Percentiles rank a stretch among this genome's conserved stretches.
These are phyloP conservation scores for Lactarius sp. DNA, from an alignment of 768 basidiomycete species.

Conservation along the genomic window DNA sequence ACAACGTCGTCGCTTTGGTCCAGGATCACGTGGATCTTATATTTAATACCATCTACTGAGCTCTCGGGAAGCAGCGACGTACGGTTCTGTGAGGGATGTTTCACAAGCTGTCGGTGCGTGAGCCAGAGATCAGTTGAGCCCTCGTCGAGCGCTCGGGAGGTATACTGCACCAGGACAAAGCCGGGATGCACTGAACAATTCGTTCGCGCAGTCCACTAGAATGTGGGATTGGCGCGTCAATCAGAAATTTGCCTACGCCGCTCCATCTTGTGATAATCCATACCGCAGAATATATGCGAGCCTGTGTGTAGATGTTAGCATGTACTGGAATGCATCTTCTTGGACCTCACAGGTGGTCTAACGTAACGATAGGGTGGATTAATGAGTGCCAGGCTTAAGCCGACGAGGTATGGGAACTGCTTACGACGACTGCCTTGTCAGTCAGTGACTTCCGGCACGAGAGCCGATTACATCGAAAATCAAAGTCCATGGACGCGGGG, in stretches of 20 bases:
- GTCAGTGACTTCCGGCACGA: slow-evolving; percentile 61
- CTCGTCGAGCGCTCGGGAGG: neutral
- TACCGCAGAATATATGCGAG: slow-evolving; percentile 84
- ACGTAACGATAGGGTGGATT: slow-evolving; percentile 24
- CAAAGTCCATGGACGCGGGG: slow-evolving; percentile 54
- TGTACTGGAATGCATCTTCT: neutral
- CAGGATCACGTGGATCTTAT: neutral
- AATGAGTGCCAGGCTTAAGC: neutral
- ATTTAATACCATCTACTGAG: neutral
- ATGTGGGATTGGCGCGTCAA: slow-evolving; percentile 2
- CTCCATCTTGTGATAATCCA: neutral
- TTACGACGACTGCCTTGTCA: slow-evolving; percentile 83
- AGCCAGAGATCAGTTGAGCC: slow-evolving; percentile 5
- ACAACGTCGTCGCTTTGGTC: slow-evolving; percentile 32
- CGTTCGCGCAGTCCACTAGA: slow-evolving; percentile 79
- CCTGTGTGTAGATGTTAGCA: slow-evolving; percentile 39
- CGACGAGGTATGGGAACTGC: slow-evolving; percentile 30
- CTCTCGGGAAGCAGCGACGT: slow-evolving; percentile 29
- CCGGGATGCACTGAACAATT: slow-evolving; percentile 70
- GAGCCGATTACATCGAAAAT: slow-evolving; percentile 74
- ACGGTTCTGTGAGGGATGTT: slow-evolving; percentile 77
- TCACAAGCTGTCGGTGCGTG: slow-evolving; percentile 59
- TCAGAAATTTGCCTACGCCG: neutral
- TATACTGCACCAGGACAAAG: slow-evolving; percentile 64
- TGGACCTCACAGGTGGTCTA: slow-evolving; percentile 52